phyloP scores from a whole-genome alignment of 305 asterid genomes.

The Plantago coronopus region DNA sequence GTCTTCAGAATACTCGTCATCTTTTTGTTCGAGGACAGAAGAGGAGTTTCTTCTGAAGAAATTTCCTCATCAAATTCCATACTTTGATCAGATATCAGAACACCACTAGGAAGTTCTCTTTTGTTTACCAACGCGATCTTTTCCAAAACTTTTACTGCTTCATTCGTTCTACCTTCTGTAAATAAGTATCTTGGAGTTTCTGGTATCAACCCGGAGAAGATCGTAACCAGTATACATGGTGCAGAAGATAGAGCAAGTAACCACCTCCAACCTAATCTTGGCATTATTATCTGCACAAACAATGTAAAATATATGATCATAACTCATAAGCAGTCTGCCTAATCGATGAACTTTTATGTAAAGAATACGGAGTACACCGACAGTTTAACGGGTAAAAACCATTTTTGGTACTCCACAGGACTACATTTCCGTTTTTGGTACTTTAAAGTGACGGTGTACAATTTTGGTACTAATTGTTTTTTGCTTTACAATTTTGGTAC shows the following conservation, averaged over 20 bases:
- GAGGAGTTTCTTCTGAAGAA: constrained; percentile 19
- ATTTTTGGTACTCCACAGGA: too few relatives aligned
- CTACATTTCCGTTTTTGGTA: too few relatives aligned
- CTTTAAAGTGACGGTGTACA: too few relatives aligned
- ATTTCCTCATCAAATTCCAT: constrained; percentile 25
- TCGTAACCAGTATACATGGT: constrained; percentile 38
- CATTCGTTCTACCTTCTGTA: constrained; percentile 36
- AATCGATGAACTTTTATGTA: not conserved
- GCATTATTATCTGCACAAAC: constrained; percentile 40
- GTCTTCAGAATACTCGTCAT: constrained; percentile 6
- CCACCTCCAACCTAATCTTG: constrained; percentile 54
- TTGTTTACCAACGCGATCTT: constrained; percentile 32
- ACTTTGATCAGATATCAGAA: constrained; percentile 28
- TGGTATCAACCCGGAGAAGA: constrained; percentile 28
- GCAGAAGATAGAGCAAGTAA: constrained; percentile 47
- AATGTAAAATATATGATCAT: not conserved
- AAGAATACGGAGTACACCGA: too few relatives aligned
- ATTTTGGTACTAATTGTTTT: too few relatives aligned
- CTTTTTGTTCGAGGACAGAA: constrained; percentile 24
- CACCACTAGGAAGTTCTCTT: constrained; percentile 38
- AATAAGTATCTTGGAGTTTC: constrained; percentile 56
- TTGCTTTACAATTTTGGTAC: too few relatives aligned
- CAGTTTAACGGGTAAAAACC: too few relatives aligned
- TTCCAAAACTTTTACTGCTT: constrained; percentile 31
- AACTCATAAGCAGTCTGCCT: not conserved